Percentiles rank a stretch among this genome's conserved stretches.
Conservation (phyloP, 2,329 filamentous ascomycete species). For the Colletotrichum caudatum region DNA sequence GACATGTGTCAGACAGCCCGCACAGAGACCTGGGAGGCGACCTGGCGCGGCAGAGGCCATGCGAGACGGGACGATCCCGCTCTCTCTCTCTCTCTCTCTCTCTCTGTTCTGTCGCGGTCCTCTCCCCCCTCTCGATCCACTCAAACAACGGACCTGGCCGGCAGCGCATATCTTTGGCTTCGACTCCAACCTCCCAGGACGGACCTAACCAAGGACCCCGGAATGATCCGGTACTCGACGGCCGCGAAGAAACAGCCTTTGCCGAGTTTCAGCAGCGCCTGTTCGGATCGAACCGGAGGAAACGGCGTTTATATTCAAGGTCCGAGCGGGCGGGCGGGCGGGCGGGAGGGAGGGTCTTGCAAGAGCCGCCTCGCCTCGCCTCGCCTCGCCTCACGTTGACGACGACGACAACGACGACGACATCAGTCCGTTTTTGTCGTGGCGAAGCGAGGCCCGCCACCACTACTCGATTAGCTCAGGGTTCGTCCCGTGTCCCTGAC, state of each 20-base stretch:
- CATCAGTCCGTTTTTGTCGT: not conserved
- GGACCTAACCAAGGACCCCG: no score
- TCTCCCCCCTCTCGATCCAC: no score
- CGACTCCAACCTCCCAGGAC: no score
- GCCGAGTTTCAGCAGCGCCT: not conserved
- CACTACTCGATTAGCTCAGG: not conserved
- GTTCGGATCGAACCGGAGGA: not conserved
- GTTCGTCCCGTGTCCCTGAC: slow-evolving; percentile 10
- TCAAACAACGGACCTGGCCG: no score
- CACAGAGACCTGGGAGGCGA: not conserved
- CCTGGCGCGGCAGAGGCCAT: not conserved
- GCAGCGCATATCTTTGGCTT: no score
- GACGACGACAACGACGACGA: not conserved
- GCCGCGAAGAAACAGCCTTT: no score
- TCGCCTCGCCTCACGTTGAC: no score
- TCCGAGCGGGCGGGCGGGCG: not conserved
- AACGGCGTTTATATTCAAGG: not conserved
- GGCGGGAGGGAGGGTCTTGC: not conserved
- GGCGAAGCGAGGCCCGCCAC: not conserved
- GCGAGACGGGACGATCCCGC: slow-evolving; percentile 5
- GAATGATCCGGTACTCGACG: no score
- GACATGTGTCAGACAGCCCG: slow-evolving; percentile 13
- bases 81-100: not conserved
- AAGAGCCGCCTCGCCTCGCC: not conserved
- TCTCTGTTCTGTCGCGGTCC: no score